These are phyloP conservation scores for Schizochytrium sp. DNA, from an alignment of 108 stramenopile genomes.

Conservation along the genomic window DNA sequence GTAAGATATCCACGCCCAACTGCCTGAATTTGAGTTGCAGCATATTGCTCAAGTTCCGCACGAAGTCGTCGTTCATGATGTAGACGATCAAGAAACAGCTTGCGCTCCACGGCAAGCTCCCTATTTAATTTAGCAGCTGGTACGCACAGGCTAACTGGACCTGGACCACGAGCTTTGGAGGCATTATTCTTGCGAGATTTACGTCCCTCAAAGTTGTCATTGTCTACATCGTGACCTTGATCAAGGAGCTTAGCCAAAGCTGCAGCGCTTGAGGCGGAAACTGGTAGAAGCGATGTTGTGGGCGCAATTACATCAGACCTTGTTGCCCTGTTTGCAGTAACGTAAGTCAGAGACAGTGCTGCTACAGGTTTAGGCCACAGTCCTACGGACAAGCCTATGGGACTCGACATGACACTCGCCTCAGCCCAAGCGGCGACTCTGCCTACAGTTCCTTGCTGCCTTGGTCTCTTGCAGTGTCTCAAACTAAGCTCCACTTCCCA, in stretches of 20 bases:
- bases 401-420: no score
- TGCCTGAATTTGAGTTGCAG: background rate
- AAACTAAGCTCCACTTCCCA: no score
- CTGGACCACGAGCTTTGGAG: background rate
- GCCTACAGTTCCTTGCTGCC: no score
- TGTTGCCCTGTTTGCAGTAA: background rate
- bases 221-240: no score
- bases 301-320: background rate
- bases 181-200: background rate
- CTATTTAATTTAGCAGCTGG: conserved; percentile 57
- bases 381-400: no score
- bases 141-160: background rate
- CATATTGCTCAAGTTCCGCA: conserved; percentile 8
- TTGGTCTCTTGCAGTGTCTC: no score
- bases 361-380: background rate
- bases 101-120: conserved; percentile 56
- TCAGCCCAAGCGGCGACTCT: no score
- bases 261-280: no score
- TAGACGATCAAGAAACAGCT: conserved; percentile 25
- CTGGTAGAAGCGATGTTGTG: conserved; percentile 4
- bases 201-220: no score
- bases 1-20: conserved; percentile 46
- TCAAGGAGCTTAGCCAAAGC: no score
- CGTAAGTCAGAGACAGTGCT: conserved; percentile 9
- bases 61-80: conserved; percentile 35